phyloP scores from a whole-genome alignment of 306 rosid species.

The Dryas octopetala region DNA sequence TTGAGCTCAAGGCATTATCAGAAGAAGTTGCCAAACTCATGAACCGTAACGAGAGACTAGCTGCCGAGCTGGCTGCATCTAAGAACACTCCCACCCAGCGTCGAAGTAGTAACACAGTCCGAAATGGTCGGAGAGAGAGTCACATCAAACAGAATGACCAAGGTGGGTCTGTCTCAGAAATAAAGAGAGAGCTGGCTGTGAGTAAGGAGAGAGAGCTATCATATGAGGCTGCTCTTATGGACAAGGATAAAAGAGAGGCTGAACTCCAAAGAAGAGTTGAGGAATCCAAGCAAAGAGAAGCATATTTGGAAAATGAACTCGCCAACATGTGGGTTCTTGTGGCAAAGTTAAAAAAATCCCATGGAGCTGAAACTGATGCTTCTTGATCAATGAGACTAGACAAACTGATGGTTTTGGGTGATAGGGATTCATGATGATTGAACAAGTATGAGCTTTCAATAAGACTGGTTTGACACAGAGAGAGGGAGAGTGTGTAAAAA shows the following conservation, averaged over 20 bases:
- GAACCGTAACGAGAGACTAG: slow-evolving; percentile 80
- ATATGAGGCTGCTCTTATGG: slow-evolving; percentile 68
- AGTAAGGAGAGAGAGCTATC: slow-evolving; percentile 80
- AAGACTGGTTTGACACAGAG: slow-evolving; percentile 48
- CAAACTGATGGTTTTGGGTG: slow-evolving; percentile 49
- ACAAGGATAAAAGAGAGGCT: slow-evolving; percentile 72
- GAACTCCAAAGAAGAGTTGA: slow-evolving; percentile 77
- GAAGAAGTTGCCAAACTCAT: slow-evolving; percentile 96
- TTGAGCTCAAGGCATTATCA: slow-evolving; percentile 92
- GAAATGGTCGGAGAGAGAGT: slow-evolving; percentile 79
- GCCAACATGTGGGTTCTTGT: slow-evolving; percentile 99
- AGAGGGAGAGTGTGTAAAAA: slow-evolving; percentile 36
- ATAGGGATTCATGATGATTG: slow-evolving; percentile 39
- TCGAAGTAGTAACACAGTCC: slow-evolving; percentile 42
- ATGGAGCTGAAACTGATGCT: slow-evolving; percentile 65
- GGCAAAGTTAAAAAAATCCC: slow-evolving; percentile 80
- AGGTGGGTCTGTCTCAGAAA: slow-evolving; percentile 50
- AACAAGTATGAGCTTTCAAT: slow-evolving; percentile 27
- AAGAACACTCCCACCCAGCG: slow-evolving; percentile 74
- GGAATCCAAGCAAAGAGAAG: slow-evolving; percentile 95
- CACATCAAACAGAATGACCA: slow-evolving; percentile 61
- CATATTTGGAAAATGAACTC: slow-evolving; percentile 89
- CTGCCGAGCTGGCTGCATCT: slow-evolving; percentile 68
- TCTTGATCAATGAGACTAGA: slow-evolving; percentile 58
- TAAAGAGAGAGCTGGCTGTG: slow-evolving; percentile 79